These are phyloP conservation scores for Onygena corvina DNA, from an alignment of 2,329 filamentous ascomycete genomes.

Conservation along the genomic window DNA sequence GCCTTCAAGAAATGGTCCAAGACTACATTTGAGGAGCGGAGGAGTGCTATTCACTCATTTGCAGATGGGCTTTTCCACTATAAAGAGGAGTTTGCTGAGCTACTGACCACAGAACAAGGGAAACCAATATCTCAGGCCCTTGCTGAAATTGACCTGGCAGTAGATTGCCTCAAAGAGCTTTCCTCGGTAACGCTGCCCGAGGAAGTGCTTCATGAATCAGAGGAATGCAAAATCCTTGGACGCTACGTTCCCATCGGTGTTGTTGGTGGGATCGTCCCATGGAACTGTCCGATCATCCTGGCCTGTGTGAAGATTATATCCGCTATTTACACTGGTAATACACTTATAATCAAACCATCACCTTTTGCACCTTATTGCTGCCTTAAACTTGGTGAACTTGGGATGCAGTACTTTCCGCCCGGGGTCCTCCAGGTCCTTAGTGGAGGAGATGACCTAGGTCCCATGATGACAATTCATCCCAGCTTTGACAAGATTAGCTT, in stretches of 20 bases:
- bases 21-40: slow-evolving; percentile 35
- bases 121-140: slow-evolving; percentile 30
- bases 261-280: slow-evolving; percentile 39
- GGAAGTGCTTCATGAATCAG: slow-evolving; percentile 36
- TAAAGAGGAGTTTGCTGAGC: slow-evolving; percentile 32
- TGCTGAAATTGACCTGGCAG: not conserved
- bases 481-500: slow-evolving; percentile 52
- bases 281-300: slow-evolving; percentile 33
- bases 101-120: slow-evolving; percentile 40
- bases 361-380: slow-evolving; percentile 25
- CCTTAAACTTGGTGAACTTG: slow-evolving; percentile 51
- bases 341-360: slow-evolving; percentile 46
- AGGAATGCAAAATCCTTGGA: slow-evolving; percentile 14
- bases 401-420: slow-evolving; percentile 46
- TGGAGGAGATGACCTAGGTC: slow-evolving; percentile 50
- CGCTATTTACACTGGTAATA: slow-evolving; percentile 46
- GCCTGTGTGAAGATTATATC: slow-evolving; percentile 45
- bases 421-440: slow-evolving; percentile 52
- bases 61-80: slow-evolving; percentile 33
- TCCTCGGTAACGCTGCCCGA: slow-evolving; percentile 28
- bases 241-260: slow-evolving; percentile 12
- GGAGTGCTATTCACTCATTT: slow-evolving; percentile 31
- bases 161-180: slow-evolving; percentile 1
- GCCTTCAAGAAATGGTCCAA: slow-evolving; percentile 40
- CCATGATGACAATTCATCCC: slow-evolving; percentile 47